Evolutionary conservation across 2,329 filamentous ascomycete genomes (phyloP).

Genomic region (Hymenoscyphus salicellus): DNA sequence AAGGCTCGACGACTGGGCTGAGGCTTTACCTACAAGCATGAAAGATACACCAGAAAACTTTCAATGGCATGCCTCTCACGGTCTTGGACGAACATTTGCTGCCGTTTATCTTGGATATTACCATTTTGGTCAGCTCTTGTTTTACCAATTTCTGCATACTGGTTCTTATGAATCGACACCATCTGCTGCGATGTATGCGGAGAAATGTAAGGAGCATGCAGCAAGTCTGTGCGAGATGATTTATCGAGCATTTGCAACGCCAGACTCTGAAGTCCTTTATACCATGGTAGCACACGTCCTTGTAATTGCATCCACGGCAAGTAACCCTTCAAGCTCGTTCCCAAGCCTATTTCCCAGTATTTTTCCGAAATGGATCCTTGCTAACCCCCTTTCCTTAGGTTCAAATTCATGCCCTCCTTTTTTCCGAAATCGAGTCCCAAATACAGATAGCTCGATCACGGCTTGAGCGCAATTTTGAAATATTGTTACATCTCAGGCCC

Average conservation of each 20-base stretch:
- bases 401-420: slow-evolving; percentile 46
- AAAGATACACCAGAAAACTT: slow-evolving; percentile 42
- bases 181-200: slow-evolving; percentile 34
- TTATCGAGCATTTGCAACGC: slow-evolving; percentile 38
- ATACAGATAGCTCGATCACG: slow-evolving; percentile 37
- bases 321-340: background rate
- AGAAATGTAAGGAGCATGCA: slow-evolving; percentile 42
- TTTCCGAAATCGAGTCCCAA: slow-evolving; percentile 38
- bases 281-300: slow-evolving; percentile 46
- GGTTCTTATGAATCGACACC: slow-evolving; percentile 22
- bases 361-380: no score
- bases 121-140: slow-evolving; percentile 46
- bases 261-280: slow-evolving; percentile 43
- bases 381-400: no score
- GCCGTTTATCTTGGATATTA: slow-evolving; percentile 48
- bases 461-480: slow-evolving; percentile 46
- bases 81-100: slow-evolving; percentile 44
- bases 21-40: slow-evolving; percentile 37
- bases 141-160: slow-evolving; percentile 45
- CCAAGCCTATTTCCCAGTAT: no score
- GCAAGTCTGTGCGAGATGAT: slow-evolving; percentile 42
- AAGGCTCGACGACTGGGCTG: slow-evolving; percentile 39
- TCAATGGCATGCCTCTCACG: slow-evolving; percentile 36
- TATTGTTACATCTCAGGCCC: slow-evolving; percentile 40
- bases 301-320: slow-evolving; percentile 44